Conservation (phyloP, 2,329 filamentous ascomycete species). For the Chaetomium sp. region DNA sequence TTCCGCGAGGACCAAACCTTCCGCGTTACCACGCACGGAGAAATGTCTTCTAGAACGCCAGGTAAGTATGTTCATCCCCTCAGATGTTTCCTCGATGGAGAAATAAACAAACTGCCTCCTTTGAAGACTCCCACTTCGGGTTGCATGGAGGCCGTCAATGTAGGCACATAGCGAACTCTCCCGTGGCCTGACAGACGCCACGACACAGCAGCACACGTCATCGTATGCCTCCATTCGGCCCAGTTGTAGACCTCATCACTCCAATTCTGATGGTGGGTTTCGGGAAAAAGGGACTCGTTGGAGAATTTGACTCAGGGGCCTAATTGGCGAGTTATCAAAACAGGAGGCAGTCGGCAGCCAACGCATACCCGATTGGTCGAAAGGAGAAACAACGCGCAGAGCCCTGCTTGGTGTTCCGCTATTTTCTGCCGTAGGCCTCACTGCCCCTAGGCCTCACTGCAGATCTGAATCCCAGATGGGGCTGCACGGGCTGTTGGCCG, state of each 20-base stretch:
- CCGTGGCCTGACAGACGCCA: background rate
- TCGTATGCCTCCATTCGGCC: background rate
- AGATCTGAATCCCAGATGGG: constrained; percentile 1
- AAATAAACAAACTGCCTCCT: background rate
- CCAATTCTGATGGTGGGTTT: background rate
- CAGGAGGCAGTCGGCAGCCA: constrained; percentile 2
- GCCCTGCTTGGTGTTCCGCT: background rate
- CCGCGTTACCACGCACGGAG: background rate
- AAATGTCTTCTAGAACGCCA: background rate
- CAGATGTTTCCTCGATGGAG: background rate
- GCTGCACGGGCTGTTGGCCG: background rate
- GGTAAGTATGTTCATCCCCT: too few species aligned
- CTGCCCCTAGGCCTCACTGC: constrained; percentile 7
- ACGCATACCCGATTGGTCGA: background rate
- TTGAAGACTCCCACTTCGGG: background rate
- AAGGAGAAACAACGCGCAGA: background rate
- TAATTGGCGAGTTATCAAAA: background rate
- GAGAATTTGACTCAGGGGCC: background rate
- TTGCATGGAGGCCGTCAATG: background rate
- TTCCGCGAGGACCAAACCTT: background rate
- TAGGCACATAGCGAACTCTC: background rate
- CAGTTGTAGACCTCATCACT: background rate
- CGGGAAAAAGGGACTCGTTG: background rate
- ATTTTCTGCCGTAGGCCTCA: constrained; percentile 12
- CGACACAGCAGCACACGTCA: background rate